phyloP scores from a whole-genome alignment of 108 stramenopile genomes.

The Cyclotella cryptica region DNA sequence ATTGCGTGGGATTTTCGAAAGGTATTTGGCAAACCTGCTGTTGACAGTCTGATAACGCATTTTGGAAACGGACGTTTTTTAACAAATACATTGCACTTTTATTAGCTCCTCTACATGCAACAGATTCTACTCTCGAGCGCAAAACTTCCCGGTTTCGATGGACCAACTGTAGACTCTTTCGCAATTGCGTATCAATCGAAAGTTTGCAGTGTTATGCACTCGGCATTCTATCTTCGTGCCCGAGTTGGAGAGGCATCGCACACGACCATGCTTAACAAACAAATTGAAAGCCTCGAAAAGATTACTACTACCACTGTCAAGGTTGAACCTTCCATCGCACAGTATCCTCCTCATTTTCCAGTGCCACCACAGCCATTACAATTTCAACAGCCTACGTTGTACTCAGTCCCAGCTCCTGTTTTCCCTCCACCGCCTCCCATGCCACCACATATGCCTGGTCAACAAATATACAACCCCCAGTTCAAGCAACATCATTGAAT shows the following conservation, averaged over 20 bases:
- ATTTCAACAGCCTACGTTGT: conserved; percentile 43
- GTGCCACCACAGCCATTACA: conserved; percentile 22
- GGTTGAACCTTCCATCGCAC: conserved; percentile 7
- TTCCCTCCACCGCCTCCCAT: conserved; percentile 26
- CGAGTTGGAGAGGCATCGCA: conserved; percentile 78
- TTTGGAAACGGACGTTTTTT: not conserved
- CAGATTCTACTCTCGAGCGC: conserved; percentile 75
- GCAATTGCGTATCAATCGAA: conserved; percentile 67
- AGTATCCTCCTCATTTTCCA: conserved; percentile 18
- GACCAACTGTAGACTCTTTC: conserved; percentile 77
- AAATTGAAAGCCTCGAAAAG: conserved; percentile 65
- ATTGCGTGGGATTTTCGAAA: conserved; percentile 83
- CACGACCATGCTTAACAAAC: conserved; percentile 69
- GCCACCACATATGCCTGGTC: conserved; percentile 34
- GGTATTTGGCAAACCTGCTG: not conserved
- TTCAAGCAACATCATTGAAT: conserved; percentile 6
- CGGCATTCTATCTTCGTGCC: conserved; percentile 81
- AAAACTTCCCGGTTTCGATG: conserved; percentile 76
- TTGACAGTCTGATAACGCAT: not conserved
- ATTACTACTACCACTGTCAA: conserved; percentile 29
- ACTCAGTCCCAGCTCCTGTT: conserved; percentile 23
- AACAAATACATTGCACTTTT: not conserved
- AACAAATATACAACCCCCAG: conserved; percentile 20
- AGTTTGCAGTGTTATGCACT: conserved; percentile 85
- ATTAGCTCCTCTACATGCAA: conserved; percentile 67